phyloP scores from a whole-genome alignment of 2,329 filamentous ascomycete genomes.

The Colletotrichum cordylinicola region DNA sequence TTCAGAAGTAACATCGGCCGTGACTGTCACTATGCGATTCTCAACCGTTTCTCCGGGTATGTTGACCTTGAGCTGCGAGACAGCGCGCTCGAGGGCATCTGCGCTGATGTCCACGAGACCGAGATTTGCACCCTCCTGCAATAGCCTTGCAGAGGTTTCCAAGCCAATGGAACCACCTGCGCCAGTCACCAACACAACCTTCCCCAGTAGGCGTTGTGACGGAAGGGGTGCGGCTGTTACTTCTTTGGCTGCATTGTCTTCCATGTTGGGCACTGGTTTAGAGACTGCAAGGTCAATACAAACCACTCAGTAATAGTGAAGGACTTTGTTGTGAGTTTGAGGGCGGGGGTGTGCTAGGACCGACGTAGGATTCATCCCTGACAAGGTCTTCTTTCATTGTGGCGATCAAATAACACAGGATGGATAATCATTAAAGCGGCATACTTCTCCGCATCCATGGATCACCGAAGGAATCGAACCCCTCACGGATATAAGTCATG shows the following conservation, averaged over 20 bases:
- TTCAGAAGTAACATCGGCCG: neutral
- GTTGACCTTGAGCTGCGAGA: neutral
- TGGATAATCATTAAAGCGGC: neutral
- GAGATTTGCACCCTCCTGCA: neutral
- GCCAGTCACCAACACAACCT: neutral
- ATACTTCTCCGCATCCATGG: neutral
- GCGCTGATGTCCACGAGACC: neutral
- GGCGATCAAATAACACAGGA: neutral
- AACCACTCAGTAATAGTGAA: too few relatives aligned
- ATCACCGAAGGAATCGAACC: neutral
- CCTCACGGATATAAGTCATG: neutral
- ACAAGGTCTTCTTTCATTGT: too few relatives aligned
- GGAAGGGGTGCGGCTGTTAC: fast-evolving
- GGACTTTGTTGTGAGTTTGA: too few relatives aligned
- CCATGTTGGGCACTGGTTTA: neutral
- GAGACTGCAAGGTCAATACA: too few relatives aligned
- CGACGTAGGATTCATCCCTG: too few relatives aligned
- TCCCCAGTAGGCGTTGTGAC: neutral
- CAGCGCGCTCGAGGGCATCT: neutral
- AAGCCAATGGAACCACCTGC: neutral
- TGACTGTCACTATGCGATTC: neutral
- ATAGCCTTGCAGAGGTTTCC: neutral
- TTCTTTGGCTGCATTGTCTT: neutral
- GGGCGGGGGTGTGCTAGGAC: too few relatives aligned
- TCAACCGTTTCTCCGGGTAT: neutral